A percentile compares a stretch with the other conserved stretches of the same genome.
These are phyloP conservation scores for Xylariales sp. DNA, from an alignment of 2,329 filamentous ascomycete genomes.

Conservation along the genomic window DNA sequence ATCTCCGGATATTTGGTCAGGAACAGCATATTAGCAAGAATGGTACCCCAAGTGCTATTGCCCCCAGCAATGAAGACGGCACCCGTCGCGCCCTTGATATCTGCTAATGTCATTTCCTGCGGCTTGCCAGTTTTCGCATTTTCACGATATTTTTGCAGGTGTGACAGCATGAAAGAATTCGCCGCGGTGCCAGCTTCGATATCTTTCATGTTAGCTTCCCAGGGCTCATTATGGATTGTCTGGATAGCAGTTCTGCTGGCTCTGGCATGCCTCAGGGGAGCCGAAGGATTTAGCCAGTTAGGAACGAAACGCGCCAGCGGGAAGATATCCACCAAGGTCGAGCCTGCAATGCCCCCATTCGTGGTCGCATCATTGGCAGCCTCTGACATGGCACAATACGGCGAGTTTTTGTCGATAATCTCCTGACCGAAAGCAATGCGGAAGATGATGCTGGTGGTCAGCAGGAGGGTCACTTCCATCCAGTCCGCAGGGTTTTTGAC, in stretches of 20 bases:
- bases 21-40: constrained; percentile 17
- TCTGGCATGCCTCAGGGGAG: constrained; percentile 18
- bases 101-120: constrained; percentile 31
- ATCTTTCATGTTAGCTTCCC: constrained; percentile 20
- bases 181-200: constrained; percentile 26
- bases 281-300: constrained; percentile 20
- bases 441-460: constrained; percentile 21
- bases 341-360: constrained; percentile 19
- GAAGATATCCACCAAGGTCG: constrained; percentile 43
- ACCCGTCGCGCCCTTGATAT: constrained; percentile 45
- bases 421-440: constrained; percentile 20
- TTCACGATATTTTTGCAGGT: constrained; percentile 21
- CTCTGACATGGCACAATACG: constrained; percentile 15
- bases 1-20: constrained; percentile 10
- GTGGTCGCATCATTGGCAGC: constrained; percentile 11
- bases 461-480: constrained; percentile 16
- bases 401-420: constrained; percentile 15
- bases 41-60: constrained; percentile 39
- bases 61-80: constrained; percentile 43
- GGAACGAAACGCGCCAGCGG: constrained; percentile 39
- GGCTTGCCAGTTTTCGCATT: constrained; percentile 19
- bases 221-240: constrained; percentile 40
- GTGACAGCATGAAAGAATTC: constrained; percentile 25
- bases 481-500: constrained; percentile 14
- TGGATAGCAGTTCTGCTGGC: constrained; percentile 11